Percentiles rank a stretch among this genome's conserved stretches.
These are phyloP conservation scores for Francoa sonchifolia DNA, from an alignment of 441 rosid species.

Conservation along the genomic window DNA sequence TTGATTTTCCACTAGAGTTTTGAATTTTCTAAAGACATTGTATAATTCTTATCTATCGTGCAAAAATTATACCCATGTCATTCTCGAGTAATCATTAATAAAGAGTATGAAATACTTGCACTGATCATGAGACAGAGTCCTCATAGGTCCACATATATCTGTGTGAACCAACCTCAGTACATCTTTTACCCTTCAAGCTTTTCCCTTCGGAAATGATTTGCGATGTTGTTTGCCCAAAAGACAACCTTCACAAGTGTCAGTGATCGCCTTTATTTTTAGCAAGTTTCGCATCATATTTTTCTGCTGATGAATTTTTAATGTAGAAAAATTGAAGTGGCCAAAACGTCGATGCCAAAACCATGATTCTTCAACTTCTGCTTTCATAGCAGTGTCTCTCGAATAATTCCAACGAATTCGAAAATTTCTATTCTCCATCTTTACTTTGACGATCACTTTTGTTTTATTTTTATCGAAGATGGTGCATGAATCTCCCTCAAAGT, in stretches of 20 bases:
- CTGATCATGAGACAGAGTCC: neutral
- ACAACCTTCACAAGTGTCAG: conserved; percentile 2
- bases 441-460: neutral
- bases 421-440: neutral
- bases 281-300: neutral
- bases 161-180: neutral
- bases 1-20: neutral
- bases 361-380: neutral
- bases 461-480: neutral
- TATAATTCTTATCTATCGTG: neutral
- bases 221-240: neutral
- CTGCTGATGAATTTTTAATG: neutral
- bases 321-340: neutral
- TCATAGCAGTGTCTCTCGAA: neutral
- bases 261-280: neutral
- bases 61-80: neutral
- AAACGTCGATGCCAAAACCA: neutral
- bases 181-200: neutral
- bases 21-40: neutral
- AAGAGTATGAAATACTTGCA: neutral
- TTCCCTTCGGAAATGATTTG: neutral
- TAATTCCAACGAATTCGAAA: neutral
- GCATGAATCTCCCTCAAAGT: neutral
- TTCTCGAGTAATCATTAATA: neutral
- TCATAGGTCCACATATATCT: neutral